Conservation (phyloP, 1,284 basidiomycete species). For the Papiliotrema fonsecae region DNA sequence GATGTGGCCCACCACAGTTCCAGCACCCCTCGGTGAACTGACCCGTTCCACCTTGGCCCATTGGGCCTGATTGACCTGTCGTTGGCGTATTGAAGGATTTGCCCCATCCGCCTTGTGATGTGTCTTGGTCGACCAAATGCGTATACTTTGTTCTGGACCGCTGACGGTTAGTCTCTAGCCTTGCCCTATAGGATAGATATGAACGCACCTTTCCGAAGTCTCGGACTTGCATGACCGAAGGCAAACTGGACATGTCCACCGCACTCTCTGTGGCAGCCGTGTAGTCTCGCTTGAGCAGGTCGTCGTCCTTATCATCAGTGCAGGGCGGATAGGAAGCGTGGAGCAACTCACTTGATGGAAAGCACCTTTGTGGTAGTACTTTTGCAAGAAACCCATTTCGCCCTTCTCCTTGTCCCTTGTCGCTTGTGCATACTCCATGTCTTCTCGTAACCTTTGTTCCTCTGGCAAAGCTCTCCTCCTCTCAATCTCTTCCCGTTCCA, state of each 20-base stretch:
- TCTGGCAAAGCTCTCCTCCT: constrained; percentile 85
- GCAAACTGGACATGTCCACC: constrained; percentile 77
- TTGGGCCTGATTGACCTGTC: constrained; percentile 43
- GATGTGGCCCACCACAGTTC: constrained; percentile 81
- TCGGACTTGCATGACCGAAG: constrained; percentile 94
- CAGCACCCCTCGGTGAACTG: constrained; percentile 66
- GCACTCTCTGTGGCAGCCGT: constrained; percentile 83
- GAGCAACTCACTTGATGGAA: constrained; percentile 76
- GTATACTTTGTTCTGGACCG: constrained; percentile 63
- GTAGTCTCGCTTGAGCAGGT: constrained; percentile 83
- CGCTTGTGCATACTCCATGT: constrained; percentile 76
- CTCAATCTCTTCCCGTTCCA: constrained; percentile 85
- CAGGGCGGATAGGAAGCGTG: background rate
- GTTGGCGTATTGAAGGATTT: constrained; percentile 12
- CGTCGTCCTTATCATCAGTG: constrained; percentile 62
- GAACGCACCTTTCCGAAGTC: constrained; percentile 67
- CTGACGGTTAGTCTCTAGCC: constrained; percentile 7
- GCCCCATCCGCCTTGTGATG: constrained; percentile 72
- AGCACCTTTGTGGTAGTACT: constrained; percentile 99
- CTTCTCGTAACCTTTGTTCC: constrained; percentile 82
- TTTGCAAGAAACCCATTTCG: constrained; percentile 88
- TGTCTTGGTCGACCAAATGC: constrained; percentile 91
- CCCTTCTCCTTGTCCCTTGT: constrained; percentile 58
- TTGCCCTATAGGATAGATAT: background rate
- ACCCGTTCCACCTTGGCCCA: constrained; percentile 51